Conservation (phyloP, 257 asterid genomes). For the Solanum verrucosum region DNA sequence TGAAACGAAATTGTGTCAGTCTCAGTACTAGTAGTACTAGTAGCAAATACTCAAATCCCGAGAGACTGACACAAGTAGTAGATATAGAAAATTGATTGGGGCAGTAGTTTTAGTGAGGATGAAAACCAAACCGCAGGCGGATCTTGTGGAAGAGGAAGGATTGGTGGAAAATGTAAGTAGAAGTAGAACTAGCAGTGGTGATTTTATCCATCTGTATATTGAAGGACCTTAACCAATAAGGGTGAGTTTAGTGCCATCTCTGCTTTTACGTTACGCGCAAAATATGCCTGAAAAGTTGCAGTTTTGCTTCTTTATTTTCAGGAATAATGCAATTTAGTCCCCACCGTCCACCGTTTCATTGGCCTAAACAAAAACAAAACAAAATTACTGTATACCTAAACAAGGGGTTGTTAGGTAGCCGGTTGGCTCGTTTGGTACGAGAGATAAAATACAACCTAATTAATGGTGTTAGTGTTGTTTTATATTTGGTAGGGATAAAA, state of each 20-base stretch:
- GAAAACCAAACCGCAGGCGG: neutral
- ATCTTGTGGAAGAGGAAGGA: constrained; percentile 1
- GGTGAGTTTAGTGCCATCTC: neutral
- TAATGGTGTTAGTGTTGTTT: no score
- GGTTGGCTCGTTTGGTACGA: neutral
- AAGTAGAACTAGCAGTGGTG: neutral
- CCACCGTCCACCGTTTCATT: neutral
- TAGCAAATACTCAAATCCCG: neutral
- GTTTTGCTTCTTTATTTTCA: neutral
- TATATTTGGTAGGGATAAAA: neutral
- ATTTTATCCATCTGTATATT: neutral
- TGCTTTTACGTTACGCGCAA: neutral
- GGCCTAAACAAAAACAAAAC: no score
- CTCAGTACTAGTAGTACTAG: neutral
- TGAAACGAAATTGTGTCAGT: neutral
- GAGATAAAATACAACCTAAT: neutral
- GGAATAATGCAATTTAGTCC: neutral
- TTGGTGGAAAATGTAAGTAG: neutral
- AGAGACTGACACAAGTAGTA: neutral
- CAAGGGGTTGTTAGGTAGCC: neutral
- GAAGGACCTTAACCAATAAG: neutral
- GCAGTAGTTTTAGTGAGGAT: neutral
- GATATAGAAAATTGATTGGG: neutral
- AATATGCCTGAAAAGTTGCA: neutral
- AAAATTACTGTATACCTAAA: neutral